phyloP scores from a whole-genome alignment of 2,329 filamentous ascomycete genomes.

The Fusarium tuaranense region DNA sequence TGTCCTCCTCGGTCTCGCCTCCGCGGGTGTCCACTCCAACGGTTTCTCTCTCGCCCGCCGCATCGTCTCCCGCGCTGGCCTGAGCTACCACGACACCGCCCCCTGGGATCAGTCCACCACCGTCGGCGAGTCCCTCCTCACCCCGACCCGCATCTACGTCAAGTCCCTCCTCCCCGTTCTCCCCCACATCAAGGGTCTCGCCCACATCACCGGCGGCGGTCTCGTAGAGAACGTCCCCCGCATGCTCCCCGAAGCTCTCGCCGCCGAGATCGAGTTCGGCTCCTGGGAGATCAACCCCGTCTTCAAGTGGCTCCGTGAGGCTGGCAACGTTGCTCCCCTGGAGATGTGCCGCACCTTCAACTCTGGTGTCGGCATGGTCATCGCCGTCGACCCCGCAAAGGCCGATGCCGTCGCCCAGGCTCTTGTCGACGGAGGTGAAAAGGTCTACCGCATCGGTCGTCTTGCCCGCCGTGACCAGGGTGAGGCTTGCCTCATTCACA shows the following conservation, averaged over 20 bases:
- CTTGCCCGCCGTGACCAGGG: constrained; percentile 68
- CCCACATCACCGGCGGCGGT: constrained; percentile 96
- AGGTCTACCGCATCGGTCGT: constrained; percentile 79
- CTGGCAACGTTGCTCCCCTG: constrained; percentile 74
- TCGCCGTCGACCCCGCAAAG: constrained; percentile 77
- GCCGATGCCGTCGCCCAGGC: constrained; percentile 69
- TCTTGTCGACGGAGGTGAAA: constrained; percentile 74
- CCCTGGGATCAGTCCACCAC: constrained; percentile 78
- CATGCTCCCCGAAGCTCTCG: constrained; percentile 84
- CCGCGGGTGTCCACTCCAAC: constrained; percentile 93
- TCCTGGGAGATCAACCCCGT: constrained; percentile 82
- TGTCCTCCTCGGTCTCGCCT: constrained; percentile 85
- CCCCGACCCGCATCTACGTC: constrained; percentile 95
- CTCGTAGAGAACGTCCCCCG: constrained; percentile 94
- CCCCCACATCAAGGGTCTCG: constrained; percentile 85
- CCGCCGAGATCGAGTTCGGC: constrained; percentile 82
- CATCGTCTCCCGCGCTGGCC: constrained; percentile 79
- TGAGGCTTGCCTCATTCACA: constrained; percentile 50
- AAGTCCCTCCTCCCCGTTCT: constrained; percentile 78
- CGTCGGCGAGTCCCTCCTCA: constrained; percentile 83
- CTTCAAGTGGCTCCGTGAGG: constrained; percentile 86
- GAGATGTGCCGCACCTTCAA: constrained; percentile 98
- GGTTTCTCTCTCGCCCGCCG: constrained; percentile 96
- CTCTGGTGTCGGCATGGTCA: constrained; percentile 93
- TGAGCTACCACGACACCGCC: constrained; percentile 77